Evolutionary conservation across 495 filamentous ascomycete genomes (phyloP).

Genomic region (Podospora pseudopauciseta): DNA sequence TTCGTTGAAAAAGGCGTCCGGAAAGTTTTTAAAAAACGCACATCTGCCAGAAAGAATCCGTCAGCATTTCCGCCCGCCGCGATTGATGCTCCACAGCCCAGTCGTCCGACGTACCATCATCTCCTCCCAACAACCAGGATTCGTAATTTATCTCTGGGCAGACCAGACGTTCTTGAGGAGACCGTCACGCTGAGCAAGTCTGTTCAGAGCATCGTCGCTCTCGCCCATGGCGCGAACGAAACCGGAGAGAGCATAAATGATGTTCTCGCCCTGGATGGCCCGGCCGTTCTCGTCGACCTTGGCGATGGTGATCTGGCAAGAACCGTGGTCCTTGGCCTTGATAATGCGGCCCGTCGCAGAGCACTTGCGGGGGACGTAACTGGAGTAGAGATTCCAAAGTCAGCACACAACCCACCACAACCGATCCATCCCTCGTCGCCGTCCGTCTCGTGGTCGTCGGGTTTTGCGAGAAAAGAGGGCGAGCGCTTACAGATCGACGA

Average conservation of each 20-base stretch:
- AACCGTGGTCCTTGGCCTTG: constrained; percentile 97
- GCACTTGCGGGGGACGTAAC: constrained; percentile 99
- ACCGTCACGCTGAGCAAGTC: constrained; percentile 91
- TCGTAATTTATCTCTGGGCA: constrained; percentile 62
- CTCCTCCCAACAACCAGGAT: constrained; percentile 18
- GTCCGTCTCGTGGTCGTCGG: constrained; percentile 29
- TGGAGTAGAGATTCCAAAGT: constrained; percentile 33
- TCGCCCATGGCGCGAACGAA: constrained; percentile 98
- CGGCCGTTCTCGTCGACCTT: constrained; percentile 98
- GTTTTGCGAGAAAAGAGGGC: background rate
- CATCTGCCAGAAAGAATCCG: constrained; percentile 19
- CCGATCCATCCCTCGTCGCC: background rate
- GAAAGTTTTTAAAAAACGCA: constrained; percentile 23
- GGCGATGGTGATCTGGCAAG: constrained; percentile 84
- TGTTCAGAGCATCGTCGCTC: constrained; percentile 93
- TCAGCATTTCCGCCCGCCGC: background rate
- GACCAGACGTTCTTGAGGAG: constrained; percentile 96
- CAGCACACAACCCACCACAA: background rate
- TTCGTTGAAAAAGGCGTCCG: constrained; percentile 20
- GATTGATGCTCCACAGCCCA: background rate
- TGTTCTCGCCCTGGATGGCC: constrained; percentile 89
- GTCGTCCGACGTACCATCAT: constrained; percentile 24
- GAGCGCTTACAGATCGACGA: constrained; percentile 85
- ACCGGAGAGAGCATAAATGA: constrained; percentile 93
- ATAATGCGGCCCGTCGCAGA: constrained; percentile 95